These are phyloP conservation scores for Kodamaea fungicola DNA, from an alignment of 1,139 yeast species.

Conservation along the genomic window DNA sequence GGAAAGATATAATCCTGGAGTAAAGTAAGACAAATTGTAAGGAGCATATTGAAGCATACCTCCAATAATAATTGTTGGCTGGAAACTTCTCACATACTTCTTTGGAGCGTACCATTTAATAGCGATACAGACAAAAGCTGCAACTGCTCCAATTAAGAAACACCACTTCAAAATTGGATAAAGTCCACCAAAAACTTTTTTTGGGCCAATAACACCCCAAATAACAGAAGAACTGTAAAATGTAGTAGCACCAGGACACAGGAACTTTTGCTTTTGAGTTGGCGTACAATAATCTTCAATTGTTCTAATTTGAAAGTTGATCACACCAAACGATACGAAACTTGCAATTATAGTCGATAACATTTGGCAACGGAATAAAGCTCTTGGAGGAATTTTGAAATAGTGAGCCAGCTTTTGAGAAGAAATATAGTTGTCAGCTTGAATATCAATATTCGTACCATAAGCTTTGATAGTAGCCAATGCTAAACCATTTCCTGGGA, in stretches of 20 bases:
- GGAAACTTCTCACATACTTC: slow-evolving; percentile 12
- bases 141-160: slow-evolving; percentile 27
- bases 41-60: slow-evolving; percentile 15
- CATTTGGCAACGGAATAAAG: slow-evolving; percentile 33
- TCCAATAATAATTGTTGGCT: slow-evolving; percentile 16
- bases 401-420: slow-evolving; percentile 38
- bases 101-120: slow-evolving; percentile 20
- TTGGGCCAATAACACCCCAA: slow-evolving; percentile 38
- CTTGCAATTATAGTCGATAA: slow-evolving; percentile 25
- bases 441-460: slow-evolving; percentile 27
- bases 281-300: slow-evolving; percentile 26
- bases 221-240: slow-evolving; percentile 31
- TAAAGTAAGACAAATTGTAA: slow-evolving; percentile 16
- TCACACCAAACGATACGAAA: slow-evolving; percentile 23
- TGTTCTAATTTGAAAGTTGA: slow-evolving; percentile 27
- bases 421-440: slow-evolving; percentile 34
- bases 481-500: slow-evolving; percentile 21
- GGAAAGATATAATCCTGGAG: slow-evolving; percentile 14
- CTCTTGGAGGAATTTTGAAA: slow-evolving; percentile 31
- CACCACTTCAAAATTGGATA: slow-evolving; percentile 35
- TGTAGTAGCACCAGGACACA: slow-evolving; percentile 33
- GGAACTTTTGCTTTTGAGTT: slow-evolving; percentile 24
- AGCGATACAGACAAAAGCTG: slow-evolving; percentile 26
- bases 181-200: slow-evolving; percentile 28
- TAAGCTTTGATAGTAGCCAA: slow-evolving; percentile 20